phyloP scores from a whole-genome alignment of 768 basidiomycete species.

The Dendrothele bispora region DNA sequence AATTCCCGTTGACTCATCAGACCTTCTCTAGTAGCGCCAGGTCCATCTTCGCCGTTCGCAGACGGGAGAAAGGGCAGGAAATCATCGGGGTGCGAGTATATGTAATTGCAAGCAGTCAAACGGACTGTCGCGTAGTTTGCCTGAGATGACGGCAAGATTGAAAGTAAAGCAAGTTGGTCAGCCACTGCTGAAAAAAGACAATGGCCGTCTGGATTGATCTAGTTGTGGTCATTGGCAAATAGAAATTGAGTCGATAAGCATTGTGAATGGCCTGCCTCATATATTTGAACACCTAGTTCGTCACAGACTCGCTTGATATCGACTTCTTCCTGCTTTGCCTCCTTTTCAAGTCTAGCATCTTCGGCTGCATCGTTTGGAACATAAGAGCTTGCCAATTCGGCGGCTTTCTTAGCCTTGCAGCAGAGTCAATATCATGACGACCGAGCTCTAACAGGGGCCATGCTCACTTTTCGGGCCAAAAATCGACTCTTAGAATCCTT shows the following conservation, averaged over 20 bases:
- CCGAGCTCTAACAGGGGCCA: not conserved
- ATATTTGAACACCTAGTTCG: constrained; percentile 60
- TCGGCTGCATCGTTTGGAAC: constrained; percentile 54
- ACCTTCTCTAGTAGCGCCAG: constrained; percentile 62
- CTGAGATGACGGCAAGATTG: constrained; percentile 55
- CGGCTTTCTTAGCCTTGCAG: constrained; percentile 72
- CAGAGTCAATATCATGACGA: no score
- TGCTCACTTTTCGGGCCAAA: constrained; percentile 67
- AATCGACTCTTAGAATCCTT: constrained; percentile 63
- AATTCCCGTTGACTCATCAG: constrained; percentile 71
- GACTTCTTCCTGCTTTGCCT: constrained; percentile 66
- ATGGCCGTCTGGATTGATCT: constrained; percentile 96
- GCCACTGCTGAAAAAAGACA: constrained; percentile 94
- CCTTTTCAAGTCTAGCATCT: constrained; percentile 59
- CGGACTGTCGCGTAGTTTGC: constrained; percentile 67
- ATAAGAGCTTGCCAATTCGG: constrained; percentile 54
- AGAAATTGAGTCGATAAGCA: not conserved
- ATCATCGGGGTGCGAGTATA: constrained; percentile 79
- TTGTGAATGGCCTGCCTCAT: constrained; percentile 50
- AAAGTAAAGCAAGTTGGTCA: constrained; percentile 82
- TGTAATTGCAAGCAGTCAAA: constrained; percentile 74
- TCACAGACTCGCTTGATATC: constrained; percentile 66
- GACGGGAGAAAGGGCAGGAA: constrained; percentile 93
- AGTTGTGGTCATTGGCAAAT: no score
- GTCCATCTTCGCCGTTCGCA: constrained; percentile 64